Evolutionary conservation across 129 eudicot species (phyloP).

Genomic region (Helianthus tuberosus): DNA sequence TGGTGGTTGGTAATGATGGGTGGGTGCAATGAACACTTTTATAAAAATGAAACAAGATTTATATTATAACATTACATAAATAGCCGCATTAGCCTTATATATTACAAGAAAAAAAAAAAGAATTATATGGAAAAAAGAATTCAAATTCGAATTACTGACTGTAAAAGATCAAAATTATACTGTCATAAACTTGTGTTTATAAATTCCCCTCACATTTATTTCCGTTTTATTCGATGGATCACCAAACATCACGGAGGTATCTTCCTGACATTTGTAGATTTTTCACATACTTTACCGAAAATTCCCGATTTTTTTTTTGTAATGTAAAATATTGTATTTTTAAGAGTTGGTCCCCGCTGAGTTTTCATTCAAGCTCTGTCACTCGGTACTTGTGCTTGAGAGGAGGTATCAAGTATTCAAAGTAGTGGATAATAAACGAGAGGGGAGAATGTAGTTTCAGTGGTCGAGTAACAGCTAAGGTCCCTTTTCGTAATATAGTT

Average conservation of each 20-base stretch:
- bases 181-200: constrained; percentile 7
- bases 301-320: too few relatives aligned
- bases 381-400: too few relatives aligned
- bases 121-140: constrained; percentile 14
- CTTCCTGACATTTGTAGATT: constrained; percentile 85
- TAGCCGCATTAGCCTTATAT: not conserved
- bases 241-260: too few relatives aligned
- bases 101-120: constrained; percentile 37
- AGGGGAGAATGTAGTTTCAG: too few relatives aligned
- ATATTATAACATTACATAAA: constrained; percentile 9
- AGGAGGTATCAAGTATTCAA: too few relatives aligned
- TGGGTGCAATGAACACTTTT: not conserved
- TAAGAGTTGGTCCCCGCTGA: too few relatives aligned
- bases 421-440: too few relatives aligned
- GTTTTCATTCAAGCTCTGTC: too few relatives aligned
- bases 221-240: not conserved
- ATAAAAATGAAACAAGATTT: not conserved
- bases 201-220: constrained; percentile 7
- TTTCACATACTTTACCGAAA: constrained; percentile 47
- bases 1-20: not conserved
- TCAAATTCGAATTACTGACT: constrained; percentile 15
- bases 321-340: too few relatives aligned
- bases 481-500: too few relatives aligned
- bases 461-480: too few relatives aligned
- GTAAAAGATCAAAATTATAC: constrained; percentile 21